Evolutionary conservation across 1,139 yeast species (phyloP).

Genomic region (Suhomyces choctaworum): DNA sequence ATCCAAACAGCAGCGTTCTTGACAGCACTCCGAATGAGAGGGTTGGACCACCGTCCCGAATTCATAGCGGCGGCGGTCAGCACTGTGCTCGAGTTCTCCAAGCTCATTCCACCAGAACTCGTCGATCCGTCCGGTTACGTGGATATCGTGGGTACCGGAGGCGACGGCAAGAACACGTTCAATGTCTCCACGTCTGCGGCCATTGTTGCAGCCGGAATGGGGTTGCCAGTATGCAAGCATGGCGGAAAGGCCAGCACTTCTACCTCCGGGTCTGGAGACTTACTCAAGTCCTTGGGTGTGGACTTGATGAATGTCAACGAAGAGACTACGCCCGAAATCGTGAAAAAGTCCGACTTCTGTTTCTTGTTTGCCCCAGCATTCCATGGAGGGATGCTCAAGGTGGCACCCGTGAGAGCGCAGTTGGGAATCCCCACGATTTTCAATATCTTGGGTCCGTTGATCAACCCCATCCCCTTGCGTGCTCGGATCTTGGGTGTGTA

Average conservation of each 20-base stretch:
- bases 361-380: conserved; percentile 91
- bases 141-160: conserved; percentile 97
- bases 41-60: conserved; percentile 79
- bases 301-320: conserved; percentile 69
- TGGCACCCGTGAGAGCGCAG: conserved; percentile 71
- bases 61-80: conserved; percentile 84
- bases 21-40: conserved; percentile 69
- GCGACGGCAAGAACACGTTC: conserved; percentile 96
- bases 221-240: conserved; percentile 79
- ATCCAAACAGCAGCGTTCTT: conserved; percentile 78
- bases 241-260: conserved; percentile 98
- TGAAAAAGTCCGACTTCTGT: conserved; percentile 58
- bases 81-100: conserved; percentile 64
- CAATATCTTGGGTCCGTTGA: conserved; percentile 87
- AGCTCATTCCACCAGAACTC: conserved; percentile 41
- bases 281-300: conserved; percentile 73
- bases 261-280: conserved; percentile 89
- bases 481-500: conserved; percentile 90
- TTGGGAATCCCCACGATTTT: conserved; percentile 91
- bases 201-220: conserved; percentile 90
- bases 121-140: conserved; percentile 59
- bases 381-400: conserved; percentile 89
- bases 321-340: conserved; percentile 63
- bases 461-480: conserved; percentile 84
- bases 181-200: conserved; percentile 95